These are phyloP conservation scores for Hypomontagnella monticulosa DNA, from an alignment of 495 filamentous ascomycete genomes.

Conservation along the genomic window DNA sequence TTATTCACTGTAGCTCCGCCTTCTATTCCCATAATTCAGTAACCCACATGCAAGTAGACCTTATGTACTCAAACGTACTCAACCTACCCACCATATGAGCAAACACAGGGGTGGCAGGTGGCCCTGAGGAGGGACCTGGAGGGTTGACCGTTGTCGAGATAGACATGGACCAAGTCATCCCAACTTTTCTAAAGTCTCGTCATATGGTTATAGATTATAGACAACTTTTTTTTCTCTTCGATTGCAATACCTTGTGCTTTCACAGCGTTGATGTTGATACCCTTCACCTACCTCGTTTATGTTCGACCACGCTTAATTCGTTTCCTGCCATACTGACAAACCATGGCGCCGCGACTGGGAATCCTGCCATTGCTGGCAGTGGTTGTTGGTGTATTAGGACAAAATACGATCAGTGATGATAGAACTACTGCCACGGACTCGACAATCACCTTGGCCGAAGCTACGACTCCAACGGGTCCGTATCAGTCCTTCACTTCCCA, in stretches of 20 bases:
- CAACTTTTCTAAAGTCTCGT: slow-evolving; percentile 15
- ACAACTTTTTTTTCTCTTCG: not conserved
- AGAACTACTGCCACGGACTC: slow-evolving; percentile 51
- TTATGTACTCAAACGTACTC: slow-evolving; percentile 23
- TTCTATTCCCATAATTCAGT: slow-evolving; percentile 1
- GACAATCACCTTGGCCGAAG: slow-evolving; percentile 29
- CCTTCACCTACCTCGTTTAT: slow-evolving; percentile 6
- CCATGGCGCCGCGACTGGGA: slow-evolving; percentile 36
- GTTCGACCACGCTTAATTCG: slow-evolving; percentile 18
- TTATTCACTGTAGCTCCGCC: slow-evolving; percentile 15
- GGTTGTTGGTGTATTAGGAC: slow-evolving; percentile 33
- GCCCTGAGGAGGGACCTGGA: no score
- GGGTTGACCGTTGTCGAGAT: slow-evolving; percentile 6
- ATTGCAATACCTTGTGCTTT: not conserved
- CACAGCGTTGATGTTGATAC: slow-evolving; percentile 3
- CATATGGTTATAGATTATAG: slow-evolving; percentile 10
- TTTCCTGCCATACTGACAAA: slow-evolving; percentile 1
- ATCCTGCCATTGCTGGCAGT: slow-evolving; percentile 34
- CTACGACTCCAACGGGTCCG: slow-evolving; percentile 45
- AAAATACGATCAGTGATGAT: slow-evolving; percentile 41
- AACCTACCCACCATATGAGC: slow-evolving; percentile 1
- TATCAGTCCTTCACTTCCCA: slow-evolving; percentile 52
- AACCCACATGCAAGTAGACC: slow-evolving; percentile 32
- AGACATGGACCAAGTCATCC: slow-evolving; percentile 4
- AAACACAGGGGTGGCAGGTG: not conserved